These are phyloP conservation scores for Avena sativa DNA, from an alignment of 176 grass and related monocot species.

Conservation along the genomic window DNA sequence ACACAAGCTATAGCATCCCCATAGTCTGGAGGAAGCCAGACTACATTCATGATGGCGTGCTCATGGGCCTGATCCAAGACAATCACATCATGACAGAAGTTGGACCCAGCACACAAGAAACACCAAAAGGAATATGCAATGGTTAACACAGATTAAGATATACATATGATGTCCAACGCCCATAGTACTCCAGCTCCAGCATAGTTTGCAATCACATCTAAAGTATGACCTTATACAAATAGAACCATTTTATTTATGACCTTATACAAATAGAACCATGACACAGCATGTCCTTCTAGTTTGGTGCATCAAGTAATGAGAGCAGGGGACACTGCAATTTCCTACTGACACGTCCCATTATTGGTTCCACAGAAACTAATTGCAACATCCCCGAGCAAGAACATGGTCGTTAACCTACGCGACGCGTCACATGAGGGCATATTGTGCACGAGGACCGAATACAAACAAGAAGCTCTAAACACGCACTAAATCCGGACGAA, in stretches of 20 bases:
- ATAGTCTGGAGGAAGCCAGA: constrained; percentile 85
- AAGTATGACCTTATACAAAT: background rate
- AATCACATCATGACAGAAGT: constrained; percentile 33
- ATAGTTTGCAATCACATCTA: constrained; percentile 6
- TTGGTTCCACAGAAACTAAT: constrained; percentile 8
- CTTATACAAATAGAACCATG: background rate
- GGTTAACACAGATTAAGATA: background rate
- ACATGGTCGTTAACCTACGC: background rate
- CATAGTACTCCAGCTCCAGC: constrained; percentile 12
- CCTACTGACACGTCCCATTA: background rate
- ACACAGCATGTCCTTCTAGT: background rate
- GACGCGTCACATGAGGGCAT: background rate
- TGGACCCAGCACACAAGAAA: background rate
- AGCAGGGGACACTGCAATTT: background rate
- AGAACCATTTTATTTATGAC: background rate
- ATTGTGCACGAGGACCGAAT: background rate
- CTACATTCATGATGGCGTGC: constrained; percentile 55
- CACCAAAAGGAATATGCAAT: background rate
- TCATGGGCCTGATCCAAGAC: constrained; percentile 63
- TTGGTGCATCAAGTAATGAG: constrained; percentile 3
- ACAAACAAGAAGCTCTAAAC: constrained; percentile 15
- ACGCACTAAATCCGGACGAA: background rate
- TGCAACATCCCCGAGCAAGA: background rate
- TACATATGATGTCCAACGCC: background rate
- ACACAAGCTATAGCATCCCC: constrained; percentile 93